Conservation (phyloP, 2,329 filamentous ascomycete genomes). For the Pseudocercospora ulei region DNA sequence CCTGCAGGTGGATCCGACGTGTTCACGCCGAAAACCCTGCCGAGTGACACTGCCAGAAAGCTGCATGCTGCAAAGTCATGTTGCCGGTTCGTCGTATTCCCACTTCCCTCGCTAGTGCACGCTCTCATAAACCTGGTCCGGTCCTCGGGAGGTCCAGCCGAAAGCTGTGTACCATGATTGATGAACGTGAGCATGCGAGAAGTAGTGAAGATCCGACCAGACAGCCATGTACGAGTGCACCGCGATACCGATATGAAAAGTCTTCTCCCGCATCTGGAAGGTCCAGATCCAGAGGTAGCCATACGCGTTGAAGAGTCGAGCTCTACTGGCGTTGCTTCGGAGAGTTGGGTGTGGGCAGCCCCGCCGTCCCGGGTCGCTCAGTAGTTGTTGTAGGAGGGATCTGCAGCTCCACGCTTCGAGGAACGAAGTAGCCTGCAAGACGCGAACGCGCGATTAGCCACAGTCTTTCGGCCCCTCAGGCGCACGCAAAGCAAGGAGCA, state of each 20-base stretch:
- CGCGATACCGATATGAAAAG: conserved; percentile 32
- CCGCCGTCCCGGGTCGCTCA: conserved; percentile 37
- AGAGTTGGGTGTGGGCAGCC: conserved; percentile 34
- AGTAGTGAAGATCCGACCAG: conserved; percentile 25
- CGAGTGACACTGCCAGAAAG: conserved; percentile 36
- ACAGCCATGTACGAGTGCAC: conserved; percentile 28
- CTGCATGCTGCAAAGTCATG: conserved; percentile 18
- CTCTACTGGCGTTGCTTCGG: conserved; percentile 22
- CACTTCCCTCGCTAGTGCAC: conserved; percentile 19
- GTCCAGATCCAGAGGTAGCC: conserved; percentile 21
- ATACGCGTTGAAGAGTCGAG: conserved; percentile 16
- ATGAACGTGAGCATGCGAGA: conserved; percentile 22
- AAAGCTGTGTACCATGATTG: conserved; percentile 5
- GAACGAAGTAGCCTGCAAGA: conserved; percentile 45
- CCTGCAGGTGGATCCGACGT: conserved; percentile 24
- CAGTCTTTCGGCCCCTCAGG: conserved; percentile 51
- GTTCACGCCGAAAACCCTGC: conserved; percentile 32
- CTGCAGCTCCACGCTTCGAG: conserved; percentile 40
- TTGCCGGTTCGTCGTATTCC: conserved; percentile 16
- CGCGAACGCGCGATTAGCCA: conserved; percentile 38
- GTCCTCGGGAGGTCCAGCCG: conserved; percentile 10
- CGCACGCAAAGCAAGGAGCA: conserved; percentile 51
- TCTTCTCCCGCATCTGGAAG: conserved; percentile 18
- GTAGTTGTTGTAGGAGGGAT: conserved; percentile 43
- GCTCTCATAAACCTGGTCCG: conserved; percentile 7